Evolutionary conservation across 139 green algal species (phyloP).

Genomic region (Ostreobium quekettii): DNA sequence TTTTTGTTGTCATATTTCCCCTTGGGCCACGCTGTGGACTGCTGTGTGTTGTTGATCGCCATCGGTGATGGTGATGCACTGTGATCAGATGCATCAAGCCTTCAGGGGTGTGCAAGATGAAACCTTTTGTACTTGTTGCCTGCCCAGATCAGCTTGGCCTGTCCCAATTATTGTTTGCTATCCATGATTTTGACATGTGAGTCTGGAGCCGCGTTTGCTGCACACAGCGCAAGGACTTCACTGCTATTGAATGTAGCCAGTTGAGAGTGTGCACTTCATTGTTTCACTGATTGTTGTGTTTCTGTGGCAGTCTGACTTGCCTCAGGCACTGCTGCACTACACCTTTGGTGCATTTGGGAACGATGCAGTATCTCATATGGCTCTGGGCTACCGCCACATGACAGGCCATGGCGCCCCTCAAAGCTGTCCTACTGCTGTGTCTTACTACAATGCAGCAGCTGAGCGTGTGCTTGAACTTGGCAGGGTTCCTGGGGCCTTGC

Average conservation of each 20-base stretch:
- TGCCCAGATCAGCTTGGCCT: neutral
- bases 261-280: no score
- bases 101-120: neutral
- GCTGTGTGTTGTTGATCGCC: neutral
- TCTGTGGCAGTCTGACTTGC: constrained; percentile 33
- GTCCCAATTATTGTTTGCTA: neutral
- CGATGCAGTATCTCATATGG: constrained; percentile 56
- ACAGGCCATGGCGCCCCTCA: constrained; percentile 69
- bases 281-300: neutral
- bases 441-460: constrained; percentile 81
- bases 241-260: no score
- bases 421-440: constrained; percentile 60
- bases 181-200: neutral
- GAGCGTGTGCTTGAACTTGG: constrained; percentile 26
- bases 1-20: neutral
- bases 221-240: no score
- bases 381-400: constrained; percentile 71
- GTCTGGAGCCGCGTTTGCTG: no score
- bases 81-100: neutral
- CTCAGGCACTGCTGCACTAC: constrained; percentile 60
- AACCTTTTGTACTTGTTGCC: constrained; percentile 8
- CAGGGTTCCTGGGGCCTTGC: constrained; percentile 3
- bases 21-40: neutral
- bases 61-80: neutral
- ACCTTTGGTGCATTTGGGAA: constrained; percentile 67